Conservation (phyloP, 176 grass and related monocot species). For the Lolium perenne region DNA sequence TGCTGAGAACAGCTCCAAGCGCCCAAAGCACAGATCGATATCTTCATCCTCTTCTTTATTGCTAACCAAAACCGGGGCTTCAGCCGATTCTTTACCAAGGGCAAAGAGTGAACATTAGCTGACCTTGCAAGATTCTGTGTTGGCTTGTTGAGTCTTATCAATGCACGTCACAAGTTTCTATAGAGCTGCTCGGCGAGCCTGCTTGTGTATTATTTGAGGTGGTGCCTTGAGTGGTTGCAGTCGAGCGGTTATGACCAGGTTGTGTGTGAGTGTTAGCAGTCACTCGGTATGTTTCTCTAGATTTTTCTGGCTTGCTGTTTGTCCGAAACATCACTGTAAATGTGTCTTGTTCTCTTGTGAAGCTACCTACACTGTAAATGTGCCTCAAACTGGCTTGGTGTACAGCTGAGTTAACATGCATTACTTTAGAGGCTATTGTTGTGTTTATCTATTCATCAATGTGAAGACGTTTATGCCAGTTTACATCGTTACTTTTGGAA, state of each 20-base stretch:
- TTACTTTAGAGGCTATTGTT: constrained; percentile 14
- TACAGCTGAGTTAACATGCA: constrained; percentile 52
- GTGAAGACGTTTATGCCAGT: too few species aligned
- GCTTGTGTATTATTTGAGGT: constrained; percentile 53
- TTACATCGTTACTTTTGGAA: too few species aligned
- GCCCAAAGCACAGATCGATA: constrained; percentile 76
- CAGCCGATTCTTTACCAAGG: constrained; percentile 89
- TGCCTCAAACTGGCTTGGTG: constrained; percentile 38
- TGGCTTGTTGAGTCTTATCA: constrained; percentile 38
- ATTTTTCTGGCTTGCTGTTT: constrained; percentile 51
- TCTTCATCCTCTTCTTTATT: constrained; percentile 71
- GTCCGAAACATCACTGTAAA: constrained; percentile 66
- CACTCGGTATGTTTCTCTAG: constrained; percentile 25
- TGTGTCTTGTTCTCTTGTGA: constrained; percentile 55
- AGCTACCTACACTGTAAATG: constrained; percentile 24
- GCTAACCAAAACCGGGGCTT: constrained; percentile 75
- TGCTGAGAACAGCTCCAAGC: constrained; percentile 61
- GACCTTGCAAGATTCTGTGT: constrained; percentile 16
- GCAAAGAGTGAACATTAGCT: constrained; percentile 57
- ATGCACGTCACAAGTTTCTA: constrained; percentile 35
- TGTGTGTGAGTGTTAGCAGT: constrained; percentile 44
- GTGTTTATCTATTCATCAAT: not conserved
- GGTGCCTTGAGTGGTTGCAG: constrained; percentile 46
- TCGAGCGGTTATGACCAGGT: constrained; percentile 42
- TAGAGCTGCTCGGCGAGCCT: constrained; percentile 40